Base-by-base conservation (phyloP, 2,329 filamentous ascomycete genomes). In the Aspergillus sp. region DNA sequence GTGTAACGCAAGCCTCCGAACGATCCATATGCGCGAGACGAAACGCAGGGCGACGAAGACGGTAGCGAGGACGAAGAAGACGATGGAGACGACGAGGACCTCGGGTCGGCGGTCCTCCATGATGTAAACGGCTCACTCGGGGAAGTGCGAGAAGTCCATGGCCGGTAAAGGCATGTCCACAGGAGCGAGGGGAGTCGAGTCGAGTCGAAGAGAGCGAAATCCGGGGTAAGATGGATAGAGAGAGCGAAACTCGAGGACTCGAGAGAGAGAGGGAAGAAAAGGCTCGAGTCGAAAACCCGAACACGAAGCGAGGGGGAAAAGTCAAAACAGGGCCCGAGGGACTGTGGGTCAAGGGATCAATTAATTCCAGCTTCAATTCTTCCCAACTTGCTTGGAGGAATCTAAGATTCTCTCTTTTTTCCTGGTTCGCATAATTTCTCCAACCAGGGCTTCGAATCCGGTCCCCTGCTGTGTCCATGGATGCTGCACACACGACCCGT, bases 11-110 rank as follows among this genome's bases (percentile, higher is more conserved):
- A 92, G 78, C 58, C 85, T 88, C 68, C 86, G 87, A 59, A 97
- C 89, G 54, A 97, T 89, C 51, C 84, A 86, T 54, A 86, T 82
- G 30, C 93, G 86, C 63, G 91, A 92, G 47, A 91, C 79, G 67
- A 96, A 82, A 58, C 93, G 88, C 41, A 91, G 84, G 47, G 83
- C 82, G 68, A 97, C 91, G 73, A 96, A 94, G 58, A 90, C 71
- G 45, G 89, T 89, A 55, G 91, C 87, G 56, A 93, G 75, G 23
- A 84, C 84, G 64, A 93, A 84, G 55, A 81, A 68, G 57, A 76
- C 69, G 50, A 81, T 74, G 13, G 79, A 80, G 55, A 81, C 79
- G 28, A 74, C 76, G 60, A 80, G 71, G 3, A 80, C 80, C 34
- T 69, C 69, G 41, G 73, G 72, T 57, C 71, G 73, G 66, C 78